Percentiles rank a stretch among this genome's conserved stretches.
phyloP scores from a whole-genome alignment of 768 basidiomycete genomes.

The Cyclocybe cylindracea region DNA sequence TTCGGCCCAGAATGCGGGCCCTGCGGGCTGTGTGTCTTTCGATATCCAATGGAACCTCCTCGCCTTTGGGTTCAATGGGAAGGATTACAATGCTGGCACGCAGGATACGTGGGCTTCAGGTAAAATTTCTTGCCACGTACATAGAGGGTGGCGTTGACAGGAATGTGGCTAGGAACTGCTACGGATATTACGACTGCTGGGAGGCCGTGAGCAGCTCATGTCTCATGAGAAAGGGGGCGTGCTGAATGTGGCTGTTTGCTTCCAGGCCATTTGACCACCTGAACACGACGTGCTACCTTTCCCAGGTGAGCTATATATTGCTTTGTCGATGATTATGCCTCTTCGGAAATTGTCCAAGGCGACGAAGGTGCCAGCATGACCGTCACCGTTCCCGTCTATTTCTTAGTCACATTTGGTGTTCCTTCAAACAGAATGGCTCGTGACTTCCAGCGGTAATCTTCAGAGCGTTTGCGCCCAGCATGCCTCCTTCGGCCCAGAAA shows the following conservation, averaged over 20 bases:
- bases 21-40: conserved; percentile 68
- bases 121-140: too few species aligned
- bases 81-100: conserved; percentile 82
- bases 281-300: conserved; percentile 72
- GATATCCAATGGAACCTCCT: conserved; percentile 83
- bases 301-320: conserved; percentile 45
- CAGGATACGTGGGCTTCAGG: conserved; percentile 63
- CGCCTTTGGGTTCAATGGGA: conserved; percentile 80
- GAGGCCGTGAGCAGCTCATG: conserved; percentile 62
- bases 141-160: too few species aligned
- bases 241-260: neutral
- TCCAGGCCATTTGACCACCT: conserved; percentile 63
- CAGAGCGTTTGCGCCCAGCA: too few species aligned
- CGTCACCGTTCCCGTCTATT: too few species aligned
- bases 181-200: conserved; percentile 73
- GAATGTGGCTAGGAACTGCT: conserved; percentile 41
- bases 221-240: neutral
- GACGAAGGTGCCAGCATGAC: too few species aligned
- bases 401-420: too few species aligned
- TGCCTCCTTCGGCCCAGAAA: too few species aligned
- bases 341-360: too few species aligned
- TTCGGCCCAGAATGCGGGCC: conserved; percentile 16
- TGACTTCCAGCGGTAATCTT: too few species aligned
- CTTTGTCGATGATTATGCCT: too few species aligned
- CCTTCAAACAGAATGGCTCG: too few species aligned